A percentile compares a stretch with the other conserved stretches of the same genome.
These are phyloP conservation scores for Lablab purpureus DNA, from an alignment of 306 rosid genomes.

Conservation along the genomic window DNA sequence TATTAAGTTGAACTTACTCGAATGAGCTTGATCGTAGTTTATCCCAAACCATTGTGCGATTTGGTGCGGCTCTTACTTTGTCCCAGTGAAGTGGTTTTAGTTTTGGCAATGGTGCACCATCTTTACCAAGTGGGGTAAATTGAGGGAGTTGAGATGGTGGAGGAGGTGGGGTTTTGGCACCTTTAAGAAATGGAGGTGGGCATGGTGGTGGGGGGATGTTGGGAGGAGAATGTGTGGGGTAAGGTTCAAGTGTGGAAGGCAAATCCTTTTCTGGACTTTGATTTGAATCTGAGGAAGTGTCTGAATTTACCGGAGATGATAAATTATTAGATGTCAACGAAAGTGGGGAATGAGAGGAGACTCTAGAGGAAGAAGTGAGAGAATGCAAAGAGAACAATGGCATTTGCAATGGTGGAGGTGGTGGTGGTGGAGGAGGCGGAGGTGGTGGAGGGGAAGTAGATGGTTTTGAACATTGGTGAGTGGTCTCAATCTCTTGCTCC, in stretches of 20 bases:
- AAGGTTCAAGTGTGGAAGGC: constrained; percentile 46
- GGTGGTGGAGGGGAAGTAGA: constrained; percentile 47
- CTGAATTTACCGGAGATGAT: constrained; percentile 65
- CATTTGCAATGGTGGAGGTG: constrained; percentile 55
- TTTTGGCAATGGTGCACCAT: constrained; percentile 79
- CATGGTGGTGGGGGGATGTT: constrained; percentile 82
- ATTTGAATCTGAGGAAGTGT: constrained; percentile 54
- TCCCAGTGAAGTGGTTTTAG: constrained; percentile 99
- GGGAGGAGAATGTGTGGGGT: constrained; percentile 51
- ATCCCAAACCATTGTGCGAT: constrained; percentile 96
- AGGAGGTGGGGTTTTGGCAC: constrained; percentile 75
- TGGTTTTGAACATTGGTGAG: constrained; percentile 44
- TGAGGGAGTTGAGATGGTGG: constrained; percentile 78
- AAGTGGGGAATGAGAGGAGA: constrained; percentile 60
- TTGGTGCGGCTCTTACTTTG: constrained; percentile 94
- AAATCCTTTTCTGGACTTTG: constrained; percentile 49
- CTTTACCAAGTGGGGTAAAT: constrained; percentile 75
- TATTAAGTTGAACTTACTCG: constrained; percentile 69
- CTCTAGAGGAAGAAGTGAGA: constrained; percentile 55
- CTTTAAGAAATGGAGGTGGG: constrained; percentile 72
- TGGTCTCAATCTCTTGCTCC: constrained; percentile 38
- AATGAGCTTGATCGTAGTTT: constrained; percentile 91
- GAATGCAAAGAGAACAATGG: constrained; percentile 55
- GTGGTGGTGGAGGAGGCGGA: constrained; percentile 64
- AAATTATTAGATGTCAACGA: constrained; percentile 60